phyloP scores from a whole-genome alignment of 306 rosid species.

The Ormosia emarginata region DNA sequence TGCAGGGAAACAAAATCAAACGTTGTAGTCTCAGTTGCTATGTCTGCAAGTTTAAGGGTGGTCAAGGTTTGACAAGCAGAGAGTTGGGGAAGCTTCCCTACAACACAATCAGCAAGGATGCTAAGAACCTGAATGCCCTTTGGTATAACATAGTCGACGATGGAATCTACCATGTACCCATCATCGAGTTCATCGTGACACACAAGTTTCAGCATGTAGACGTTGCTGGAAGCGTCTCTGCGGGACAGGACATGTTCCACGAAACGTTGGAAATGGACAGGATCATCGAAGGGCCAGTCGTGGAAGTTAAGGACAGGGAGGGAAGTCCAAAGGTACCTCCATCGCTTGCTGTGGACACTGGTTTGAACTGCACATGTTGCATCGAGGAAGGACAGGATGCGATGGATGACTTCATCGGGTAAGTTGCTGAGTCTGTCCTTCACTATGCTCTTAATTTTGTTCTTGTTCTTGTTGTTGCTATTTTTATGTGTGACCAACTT shows the following conservation, averaged over 20 bases:
- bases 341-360: not conserved
- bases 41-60: not conserved
- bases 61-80: not conserved
- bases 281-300: too few relatives aligned
- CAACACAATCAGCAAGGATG: not conserved
- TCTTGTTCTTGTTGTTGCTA: too few relatives aligned
- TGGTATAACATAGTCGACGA: not conserved
- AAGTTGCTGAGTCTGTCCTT: not conserved
- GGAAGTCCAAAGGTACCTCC: not conserved
- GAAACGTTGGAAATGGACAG: not conserved
- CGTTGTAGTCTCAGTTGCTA: not conserved
- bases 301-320: too few relatives aligned
- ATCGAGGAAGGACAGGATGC: not conserved
- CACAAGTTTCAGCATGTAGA: too few relatives aligned
- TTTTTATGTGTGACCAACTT: too few relatives aligned
- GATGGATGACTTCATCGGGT: not conserved
- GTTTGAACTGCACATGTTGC: not conserved
- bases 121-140: not conserved
- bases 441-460: not conserved
- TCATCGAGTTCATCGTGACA: not conserved
- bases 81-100: not conserved
- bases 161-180: not conserved
- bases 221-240: too few relatives aligned
- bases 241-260: too few relatives aligned
- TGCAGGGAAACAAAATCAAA: not conserved